Percentiles rank a stretch among this genome's conserved stretches.
Evolutionary conservation across 768 basidiomycete species (phyloP).

Genomic region (Lentinula detonsa): DNA sequence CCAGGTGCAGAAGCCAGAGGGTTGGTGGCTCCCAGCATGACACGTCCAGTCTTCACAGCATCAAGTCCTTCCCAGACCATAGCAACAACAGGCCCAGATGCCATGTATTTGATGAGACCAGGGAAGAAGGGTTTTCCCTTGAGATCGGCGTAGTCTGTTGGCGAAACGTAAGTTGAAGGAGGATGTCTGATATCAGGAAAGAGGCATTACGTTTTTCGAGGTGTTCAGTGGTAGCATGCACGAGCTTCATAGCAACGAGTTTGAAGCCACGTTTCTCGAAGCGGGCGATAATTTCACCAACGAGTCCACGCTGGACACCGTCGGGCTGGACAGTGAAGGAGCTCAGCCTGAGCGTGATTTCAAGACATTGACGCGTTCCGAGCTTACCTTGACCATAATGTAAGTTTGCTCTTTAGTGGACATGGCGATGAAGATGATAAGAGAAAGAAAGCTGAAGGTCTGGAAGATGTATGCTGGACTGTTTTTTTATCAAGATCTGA

Average conservation of each 20-base stretch:
- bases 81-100: conserved; percentile 88
- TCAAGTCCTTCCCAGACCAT: conserved; percentile 96
- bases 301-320: conserved; percentile 94
- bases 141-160: conserved; percentile 91
- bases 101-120: conserved; percentile 94
- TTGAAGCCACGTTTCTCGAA: conserved; percentile 99
- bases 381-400: conserved; percentile 95
- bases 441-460: conserved; percentile 11
- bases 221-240: conserved; percentile 71
- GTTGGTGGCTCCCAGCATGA: conserved; percentile 96
- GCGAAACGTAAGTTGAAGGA: conserved; percentile 4
- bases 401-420: conserved; percentile 85
- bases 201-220: conserved; percentile 74
- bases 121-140: conserved; percentile 94
- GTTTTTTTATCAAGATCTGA: conserved; percentile 24
- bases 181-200: conserved; percentile 12
- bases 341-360: not conserved
- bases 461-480: not conserved
- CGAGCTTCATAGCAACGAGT: conserved; percentile 91
- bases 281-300: conserved; percentile 91
- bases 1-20: conserved; percentile 86
- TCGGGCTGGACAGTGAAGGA: conserved; percentile 63
- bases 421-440: conserved; percentile 40
- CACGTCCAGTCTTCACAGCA: conserved; percentile 92
- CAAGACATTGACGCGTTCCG: not conserved